Evolutionary conservation across 2,329 filamentous ascomycete genomes (phyloP).

Genomic region (Xenoacremonium recifei): DNA sequence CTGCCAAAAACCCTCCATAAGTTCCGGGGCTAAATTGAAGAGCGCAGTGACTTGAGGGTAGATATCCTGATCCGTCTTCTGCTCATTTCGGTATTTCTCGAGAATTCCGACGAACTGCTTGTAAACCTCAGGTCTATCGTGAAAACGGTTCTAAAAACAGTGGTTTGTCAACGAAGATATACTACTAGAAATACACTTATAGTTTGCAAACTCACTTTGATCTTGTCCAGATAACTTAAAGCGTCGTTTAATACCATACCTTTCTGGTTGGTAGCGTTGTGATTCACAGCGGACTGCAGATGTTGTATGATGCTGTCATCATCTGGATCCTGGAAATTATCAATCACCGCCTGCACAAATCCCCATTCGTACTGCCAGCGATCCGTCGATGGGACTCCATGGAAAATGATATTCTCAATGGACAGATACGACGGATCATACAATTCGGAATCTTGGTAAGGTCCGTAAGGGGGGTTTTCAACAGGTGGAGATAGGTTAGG

Average conservation of each 20-base stretch:
- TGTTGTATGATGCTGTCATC: no score
- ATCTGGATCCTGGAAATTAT: no score
- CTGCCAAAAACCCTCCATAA: conserved; percentile 97
- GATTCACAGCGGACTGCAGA: conserved; percentile 63
- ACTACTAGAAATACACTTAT: not conserved
- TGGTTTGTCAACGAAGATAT: conserved; percentile 10
- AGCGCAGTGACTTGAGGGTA: conserved; percentile 94
- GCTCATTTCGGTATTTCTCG: conserved; percentile 96
- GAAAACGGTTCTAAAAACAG: conserved; percentile 80
- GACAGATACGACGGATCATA: no score
- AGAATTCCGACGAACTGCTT: conserved; percentile 98
- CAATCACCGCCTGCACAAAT: no score
- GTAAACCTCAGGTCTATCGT: conserved; percentile 96
- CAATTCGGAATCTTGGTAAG: no score
- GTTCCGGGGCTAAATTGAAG: conserved; percentile 89
- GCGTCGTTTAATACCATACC: conserved; percentile 94
- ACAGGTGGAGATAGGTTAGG: no score
- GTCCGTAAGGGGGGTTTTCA: no score
- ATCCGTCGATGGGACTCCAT: no score
- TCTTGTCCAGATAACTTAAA: conserved; percentile 99
- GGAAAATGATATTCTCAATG: no score
- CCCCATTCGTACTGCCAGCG: no score
- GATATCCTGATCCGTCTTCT: conserved; percentile 97
- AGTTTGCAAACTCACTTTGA: conserved; percentile 70
- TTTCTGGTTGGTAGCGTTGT: conserved; percentile 56